Conservation (phyloP, 164 flowering plant species). For the Brasenia schreberi region DNA sequence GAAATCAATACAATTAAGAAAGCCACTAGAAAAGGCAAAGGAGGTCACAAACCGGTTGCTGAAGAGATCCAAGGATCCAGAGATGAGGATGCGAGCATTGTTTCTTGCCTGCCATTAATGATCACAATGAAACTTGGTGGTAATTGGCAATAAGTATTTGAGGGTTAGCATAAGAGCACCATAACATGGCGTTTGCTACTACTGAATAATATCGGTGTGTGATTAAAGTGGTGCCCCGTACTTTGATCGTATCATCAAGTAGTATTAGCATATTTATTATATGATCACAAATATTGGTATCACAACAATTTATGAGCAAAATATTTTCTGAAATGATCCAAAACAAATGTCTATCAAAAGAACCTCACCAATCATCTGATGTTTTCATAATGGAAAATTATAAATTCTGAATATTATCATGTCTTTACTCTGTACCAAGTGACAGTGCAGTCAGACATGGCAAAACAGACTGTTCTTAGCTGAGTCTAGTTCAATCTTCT, state of each 20-base stretch:
- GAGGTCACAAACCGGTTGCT: constrained; percentile 52
- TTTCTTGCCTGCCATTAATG: constrained; percentile 68
- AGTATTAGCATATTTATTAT: not conserved
- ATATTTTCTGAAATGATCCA: too few species aligned
- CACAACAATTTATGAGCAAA: too few species aligned
- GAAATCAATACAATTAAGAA: not conserved
- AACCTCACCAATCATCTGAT: too few species aligned
- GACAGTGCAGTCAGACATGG: too few species aligned
- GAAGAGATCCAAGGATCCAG: constrained; percentile 79
- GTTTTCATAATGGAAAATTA: too few species aligned
- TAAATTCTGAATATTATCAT: too few species aligned
- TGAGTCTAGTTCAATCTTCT: too few species aligned
- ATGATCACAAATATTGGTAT: too few species aligned
- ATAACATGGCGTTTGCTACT: not conserved
- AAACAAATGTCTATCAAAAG: too few species aligned
- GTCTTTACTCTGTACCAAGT: too few species aligned
- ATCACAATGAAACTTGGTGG: not conserved
- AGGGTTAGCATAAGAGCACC: not conserved
- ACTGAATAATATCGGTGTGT: not conserved
- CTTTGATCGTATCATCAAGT: not conserved
- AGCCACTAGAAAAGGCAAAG: not conserved
- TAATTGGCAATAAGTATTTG: not conserved
- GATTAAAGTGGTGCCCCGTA: not conserved
- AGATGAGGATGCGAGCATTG: constrained; percentile 75
- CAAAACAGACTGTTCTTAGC: too few species aligned